Base-by-base conservation (phyloP, 306 rosid species). In the Adenanthera pavonina region DNA sequence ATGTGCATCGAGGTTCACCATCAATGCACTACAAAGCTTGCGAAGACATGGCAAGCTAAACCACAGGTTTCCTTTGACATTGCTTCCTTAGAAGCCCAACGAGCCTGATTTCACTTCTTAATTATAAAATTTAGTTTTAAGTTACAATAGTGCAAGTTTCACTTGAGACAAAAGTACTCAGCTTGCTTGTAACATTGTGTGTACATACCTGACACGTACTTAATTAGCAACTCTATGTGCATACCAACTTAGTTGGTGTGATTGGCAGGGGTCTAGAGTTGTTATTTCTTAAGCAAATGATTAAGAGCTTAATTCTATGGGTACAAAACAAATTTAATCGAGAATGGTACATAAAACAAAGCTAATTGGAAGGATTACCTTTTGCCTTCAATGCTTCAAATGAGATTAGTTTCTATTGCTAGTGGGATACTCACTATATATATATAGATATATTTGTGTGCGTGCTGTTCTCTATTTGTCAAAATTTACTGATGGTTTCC, bases 101-200 rank as follows among this genome's bases (percentile, higher is more conserved):
- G 96, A 91, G 53, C 94, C 92, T 56, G 85, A 91, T 81, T 89
- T 91, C 79, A 65, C 85, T 17, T 0, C 30, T 25, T 25, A 25
- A 25, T 25, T 25, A 38, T 38, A 38, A 38, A 38, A 3, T 3
- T 5, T 54, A 44, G 54, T 41, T 33, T 46, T 11, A 33, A 33
- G 4, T 19, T 25, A 25, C 30, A 25, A 25, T 25, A 25, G 30
- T 16, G 43, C 48, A 17, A 60, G 49, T 59, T 33, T 14, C 44
- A 43, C 57, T 30, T 64, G 36, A 44, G 49, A 38, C 68, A 82
- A 60, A 25, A 25, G 65, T 10, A 69, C 7, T 41, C 0, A 43
- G 74, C 25, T 46, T 25, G 41, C 49, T 35, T 59, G 30, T 68
- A 35, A 34, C n/a, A 25, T 25, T 10, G 33, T 51, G 75, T 19